These are phyloP conservation scores for Ganoderma leucocontextum DNA, from an alignment of 1,284 basidiomycete genomes.

Conservation along the genomic window DNA sequence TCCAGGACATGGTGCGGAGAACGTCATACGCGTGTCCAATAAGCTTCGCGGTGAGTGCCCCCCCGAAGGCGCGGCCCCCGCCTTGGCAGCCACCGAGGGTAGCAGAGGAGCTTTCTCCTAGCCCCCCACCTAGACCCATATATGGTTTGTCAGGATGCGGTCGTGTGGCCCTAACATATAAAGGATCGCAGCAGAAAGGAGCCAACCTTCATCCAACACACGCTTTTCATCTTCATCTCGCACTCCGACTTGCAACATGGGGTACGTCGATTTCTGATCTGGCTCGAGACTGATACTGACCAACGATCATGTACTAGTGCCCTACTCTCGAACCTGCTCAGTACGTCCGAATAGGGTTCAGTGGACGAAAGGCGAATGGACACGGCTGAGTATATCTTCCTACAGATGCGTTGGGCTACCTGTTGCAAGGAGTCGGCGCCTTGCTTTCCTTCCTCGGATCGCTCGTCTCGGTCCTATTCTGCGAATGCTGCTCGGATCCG, in stretches of 20 bases:
- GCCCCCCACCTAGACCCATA: neutral
- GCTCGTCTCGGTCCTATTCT: neutral
- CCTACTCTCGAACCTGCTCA: neutral
- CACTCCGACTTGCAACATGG: neutral
- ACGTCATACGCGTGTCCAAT: neutral
- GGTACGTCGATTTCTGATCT: neutral
- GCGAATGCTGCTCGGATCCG: neutral
- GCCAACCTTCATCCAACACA: neutral
- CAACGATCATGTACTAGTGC: neutral
- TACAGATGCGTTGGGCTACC: neutral
- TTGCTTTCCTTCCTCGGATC: neutral
- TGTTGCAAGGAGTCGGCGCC: conserved; percentile 2
- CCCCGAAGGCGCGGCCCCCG: neutral
- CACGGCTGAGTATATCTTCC: neutral
- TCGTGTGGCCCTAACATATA: neutral
- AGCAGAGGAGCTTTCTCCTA: neutral
- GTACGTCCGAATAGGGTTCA: neutral
- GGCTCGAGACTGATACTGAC: neutral
- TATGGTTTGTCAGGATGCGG: neutral
- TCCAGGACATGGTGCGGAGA: neutral
- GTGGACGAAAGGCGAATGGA: neutral
- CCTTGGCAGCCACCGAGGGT: neutral
- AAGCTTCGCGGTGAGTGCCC: neutral
- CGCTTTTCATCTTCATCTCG: neutral
- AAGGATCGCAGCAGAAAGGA: neutral